Base-by-base conservation (phyloP, 805 yeast genomes). In the Yarrowia bubula region DNA sequence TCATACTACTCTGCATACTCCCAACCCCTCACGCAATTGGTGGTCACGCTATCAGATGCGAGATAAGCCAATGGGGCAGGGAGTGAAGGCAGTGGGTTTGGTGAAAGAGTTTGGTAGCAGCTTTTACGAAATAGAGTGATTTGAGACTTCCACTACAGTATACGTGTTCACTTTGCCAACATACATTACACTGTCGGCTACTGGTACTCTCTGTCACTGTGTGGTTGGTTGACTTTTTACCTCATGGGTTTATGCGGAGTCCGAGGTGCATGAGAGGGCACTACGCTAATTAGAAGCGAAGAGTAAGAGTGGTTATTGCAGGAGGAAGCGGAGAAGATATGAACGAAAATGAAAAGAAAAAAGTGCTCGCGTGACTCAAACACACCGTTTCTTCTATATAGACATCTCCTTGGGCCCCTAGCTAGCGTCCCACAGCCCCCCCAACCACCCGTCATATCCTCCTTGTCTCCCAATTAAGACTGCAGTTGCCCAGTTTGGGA, bases 251-350 rank as follows among this genome's bases (percentile, higher is more conserved):
- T 50, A 50, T 50, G 57, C 57, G 57, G 57, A 50, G 57, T 50
- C 57, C 57, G 57, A 50, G 57, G 57, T 35, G 57, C 57, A 50
- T 50, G 57, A 35, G 39, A 50, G 32, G 57, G 57, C 57, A 50
- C 42, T 35, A 35, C 39, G 39, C 53, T 46, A 46, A 47, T 13
- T 11, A 28, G 35, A 14, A 44, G 18, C 8, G 51, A 46, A 31
- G 18, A 31, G n/a, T n/a, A n/a, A n/a, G 37, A 13, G 37, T 22
- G 46, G 14, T 13, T 13, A 10, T 18, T 22, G 48, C 8, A 13
- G 28, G 10, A n/a, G n/a, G n/a, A n/a, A n/a, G n/a, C n/a, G n/a
- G n/a, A n/a, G n/a, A n/a, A n/a, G n/a, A n/a, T n/a, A n/a, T n/a
- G n/a, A n/a, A n/a, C n/a, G n/a, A n/a, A n/a, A n/a, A n/a, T n/a